phyloP scores from a whole-genome alignment of 495 filamentous ascomycete genomes.

The Neurospora sp. region DNA sequence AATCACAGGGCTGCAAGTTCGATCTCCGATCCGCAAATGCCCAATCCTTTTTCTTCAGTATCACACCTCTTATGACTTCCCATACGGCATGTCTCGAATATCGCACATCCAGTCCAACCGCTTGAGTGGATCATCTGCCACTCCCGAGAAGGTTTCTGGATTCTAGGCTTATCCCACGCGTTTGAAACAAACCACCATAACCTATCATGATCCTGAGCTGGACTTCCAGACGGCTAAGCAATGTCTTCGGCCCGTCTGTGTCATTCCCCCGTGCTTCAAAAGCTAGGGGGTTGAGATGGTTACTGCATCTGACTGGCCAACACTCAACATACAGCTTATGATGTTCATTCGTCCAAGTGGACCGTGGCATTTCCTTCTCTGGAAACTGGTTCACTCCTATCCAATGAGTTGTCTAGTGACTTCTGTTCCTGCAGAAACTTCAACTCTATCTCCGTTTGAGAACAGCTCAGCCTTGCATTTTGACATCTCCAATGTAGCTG shows the following conservation, averaged over 20 bases:
- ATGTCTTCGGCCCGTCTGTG: not conserved
- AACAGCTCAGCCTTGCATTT: not conserved
- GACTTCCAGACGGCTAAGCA: not conserved
- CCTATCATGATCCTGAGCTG: not conserved
- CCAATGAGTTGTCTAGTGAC: not conserved
- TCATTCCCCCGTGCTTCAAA: not conserved
- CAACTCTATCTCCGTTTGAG: not conserved
- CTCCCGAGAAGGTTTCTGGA: too few relatives aligned
- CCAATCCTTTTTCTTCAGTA: not conserved
- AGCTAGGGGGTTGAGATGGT: not conserved
- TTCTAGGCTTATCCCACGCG: not conserved
- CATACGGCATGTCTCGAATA: not conserved
- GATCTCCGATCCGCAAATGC: not conserved
- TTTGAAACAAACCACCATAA: not conserved
- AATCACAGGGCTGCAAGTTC: not conserved
- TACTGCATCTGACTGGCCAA: not conserved
- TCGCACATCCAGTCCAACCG: not conserved
- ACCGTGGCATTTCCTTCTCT: not conserved
- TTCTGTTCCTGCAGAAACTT: not conserved
- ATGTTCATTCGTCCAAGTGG: not conserved
- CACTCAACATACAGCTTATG: not conserved
- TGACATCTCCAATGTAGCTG: too few relatives aligned
- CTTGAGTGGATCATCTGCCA: too few relatives aligned
- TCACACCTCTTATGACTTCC: not conserved
- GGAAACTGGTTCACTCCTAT: not conserved